These are phyloP conservation scores for Xenosphaeropsis pyriputrescens DNA, from an alignment of 2,329 filamentous ascomycete genomes.

Conservation along the genomic window DNA sequence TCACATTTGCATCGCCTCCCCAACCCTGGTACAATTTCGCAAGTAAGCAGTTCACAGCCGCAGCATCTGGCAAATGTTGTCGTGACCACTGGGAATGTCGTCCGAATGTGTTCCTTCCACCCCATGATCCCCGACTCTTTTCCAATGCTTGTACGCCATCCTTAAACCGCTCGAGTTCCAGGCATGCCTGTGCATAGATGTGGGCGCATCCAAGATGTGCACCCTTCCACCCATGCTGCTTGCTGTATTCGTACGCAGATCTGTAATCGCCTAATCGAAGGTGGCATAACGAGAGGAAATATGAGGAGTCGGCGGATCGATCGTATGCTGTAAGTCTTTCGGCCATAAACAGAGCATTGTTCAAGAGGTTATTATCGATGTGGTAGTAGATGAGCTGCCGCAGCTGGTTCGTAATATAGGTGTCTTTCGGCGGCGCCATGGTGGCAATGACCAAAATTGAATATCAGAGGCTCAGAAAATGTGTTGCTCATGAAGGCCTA, in stretches of 20 bases:
- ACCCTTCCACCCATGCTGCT: conserved; percentile 53
- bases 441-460: conserved; percentile 2
- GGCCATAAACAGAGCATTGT: conserved; percentile 89
- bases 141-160: conserved; percentile 78
- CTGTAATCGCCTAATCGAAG: conserved; percentile 70
- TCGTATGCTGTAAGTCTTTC: conserved; percentile 78
- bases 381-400: conserved; percentile 50
- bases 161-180: conserved; percentile 62
- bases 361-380: conserved; percentile 78
- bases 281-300: conserved; percentile 75
- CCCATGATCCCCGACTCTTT: conserved; percentile 65
- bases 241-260: conserved; percentile 73
- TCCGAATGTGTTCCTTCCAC: conserved; percentile 61
- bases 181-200: conserved; percentile 79
- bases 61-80: conserved; percentile 65
- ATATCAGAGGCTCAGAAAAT: conserved; percentile 1
- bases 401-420: conserved; percentile 21
- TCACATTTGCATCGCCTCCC: conserved; percentile 51
- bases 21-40: conserved; percentile 79
- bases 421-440: conserved; percentile 15
- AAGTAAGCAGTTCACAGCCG: conserved; percentile 69
- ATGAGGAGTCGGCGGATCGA: conserved; percentile 64
- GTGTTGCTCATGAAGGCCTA: conserved; percentile 11
- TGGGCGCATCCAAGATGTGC: conserved; percentile 77
- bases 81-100: conserved; percentile 67